Evolutionary conservation across 768 basidiomycete species (phyloP).

Genomic region (Kwoniella pini): DNA sequence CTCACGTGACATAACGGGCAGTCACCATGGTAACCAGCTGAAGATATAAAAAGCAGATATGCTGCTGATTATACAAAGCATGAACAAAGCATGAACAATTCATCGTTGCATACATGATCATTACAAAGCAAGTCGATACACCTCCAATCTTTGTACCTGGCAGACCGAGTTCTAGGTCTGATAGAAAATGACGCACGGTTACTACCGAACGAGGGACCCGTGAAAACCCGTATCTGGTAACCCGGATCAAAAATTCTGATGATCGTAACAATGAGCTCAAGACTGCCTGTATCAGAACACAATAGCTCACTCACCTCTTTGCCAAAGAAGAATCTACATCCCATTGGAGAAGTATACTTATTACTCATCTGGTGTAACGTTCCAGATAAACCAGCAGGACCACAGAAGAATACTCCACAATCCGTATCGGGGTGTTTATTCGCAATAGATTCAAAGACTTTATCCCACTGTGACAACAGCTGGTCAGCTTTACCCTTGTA

Average conservation of each 20-base stretch:
- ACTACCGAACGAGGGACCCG: no score
- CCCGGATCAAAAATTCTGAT: not conserved
- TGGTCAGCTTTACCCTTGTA: not conserved
- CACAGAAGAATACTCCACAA: slow-evolving; percentile 89
- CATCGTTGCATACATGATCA: no score
- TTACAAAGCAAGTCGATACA: no score
- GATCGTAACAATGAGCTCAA: not conserved
- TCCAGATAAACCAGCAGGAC: slow-evolving; percentile 70
- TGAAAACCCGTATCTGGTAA: no score
- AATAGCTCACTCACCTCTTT: slow-evolving; percentile 59
- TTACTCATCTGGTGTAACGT: slow-evolving; percentile 76
- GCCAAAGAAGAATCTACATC: slow-evolving; percentile 84
- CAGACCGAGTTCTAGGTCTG: no score
- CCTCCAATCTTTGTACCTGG: no score
- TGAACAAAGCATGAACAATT: no score
- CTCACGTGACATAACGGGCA: not conserved
- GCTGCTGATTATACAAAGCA: no score
- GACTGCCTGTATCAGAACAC: not conserved
- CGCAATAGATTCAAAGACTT: slow-evolving; percentile 62
- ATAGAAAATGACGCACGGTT: no score
- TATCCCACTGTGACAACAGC: slow-evolving; percentile 39
- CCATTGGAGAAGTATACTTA: slow-evolving; percentile 73
- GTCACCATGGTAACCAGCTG: no score
- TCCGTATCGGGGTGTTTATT: slow-evolving; percentile 86
- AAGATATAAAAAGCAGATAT: no score